Evolutionary conservation across 2,329 filamentous ascomycete species (phyloP), one percentile per base, ranked within the genome.

Genomic region (Paraphoma chrysanthemicola): DNA sequence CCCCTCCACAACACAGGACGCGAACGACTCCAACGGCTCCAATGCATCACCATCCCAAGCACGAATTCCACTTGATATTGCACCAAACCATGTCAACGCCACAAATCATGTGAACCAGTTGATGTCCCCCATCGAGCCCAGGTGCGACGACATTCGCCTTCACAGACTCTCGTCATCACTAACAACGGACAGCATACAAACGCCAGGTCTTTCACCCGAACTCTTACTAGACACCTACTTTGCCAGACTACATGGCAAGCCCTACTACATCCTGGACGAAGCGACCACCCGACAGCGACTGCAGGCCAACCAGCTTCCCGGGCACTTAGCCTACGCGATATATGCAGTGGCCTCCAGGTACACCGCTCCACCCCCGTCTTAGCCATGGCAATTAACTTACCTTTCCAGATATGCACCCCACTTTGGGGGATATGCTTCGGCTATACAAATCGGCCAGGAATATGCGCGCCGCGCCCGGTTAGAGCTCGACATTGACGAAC

Each of bases 261-360:
- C 92, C 1, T 95, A 90, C 64, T 87, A 91, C 69, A 88, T 96
- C 49, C 81, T 96, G 3, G 91, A 96, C 69, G 92, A 96, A 75
- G 82, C 88, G 0, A 86, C 85, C 0, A 88, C 90, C 9, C 84
- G 92, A 53, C 90, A 93, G 75, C 83, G 88, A 23, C 78, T 92
- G 60, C 88, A 91, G 64, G 77, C 88, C 9, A 88, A 88, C 47
- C 88, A 91, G 67, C 78, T 94, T 10, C 81, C 84, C 1, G 61
- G 67, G 2, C 78, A 78, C 64, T 72, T 86, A 58, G 76, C 81
- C 45, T 81, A 83, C 73, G 83, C 84, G 12, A 84, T 86, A 41
- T 80, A 81, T 60, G 80, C 81, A 42, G 78, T 82, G 33, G 78
- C 77, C 55, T 77, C 78, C 56, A 73, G 78, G 78, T 80, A 73